These are phyloP conservation scores for Pseudoscleropodium purum DNA, from an alignment of 225 moss, liverwort and hornwort genomes.

Conservation along the genomic window DNA sequence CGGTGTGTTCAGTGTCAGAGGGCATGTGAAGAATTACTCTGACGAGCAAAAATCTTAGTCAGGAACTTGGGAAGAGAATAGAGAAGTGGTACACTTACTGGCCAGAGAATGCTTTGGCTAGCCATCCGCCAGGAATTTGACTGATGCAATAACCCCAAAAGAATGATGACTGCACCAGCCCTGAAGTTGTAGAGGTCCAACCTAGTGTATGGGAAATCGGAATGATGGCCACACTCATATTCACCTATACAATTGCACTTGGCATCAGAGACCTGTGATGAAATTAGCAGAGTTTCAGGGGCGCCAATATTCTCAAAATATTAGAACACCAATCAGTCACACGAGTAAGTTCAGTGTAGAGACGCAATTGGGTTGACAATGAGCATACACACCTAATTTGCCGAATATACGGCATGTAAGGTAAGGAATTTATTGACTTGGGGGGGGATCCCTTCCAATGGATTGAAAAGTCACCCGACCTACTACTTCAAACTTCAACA, in stretches of 20 bases:
- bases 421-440: neutral
- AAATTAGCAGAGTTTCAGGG: neutral
- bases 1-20: neutral
- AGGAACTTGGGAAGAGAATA: neutral
- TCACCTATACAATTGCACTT: conserved; percentile 44
- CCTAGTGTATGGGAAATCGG: conserved; percentile 86
- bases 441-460: neutral
- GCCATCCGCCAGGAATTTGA: conserved; percentile 96
- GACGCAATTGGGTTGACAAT: neutral
- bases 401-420: neutral
- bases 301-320: neutral
- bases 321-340: neutral
- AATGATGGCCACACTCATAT: conserved; percentile 98
- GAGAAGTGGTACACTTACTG: conserved; percentile 43
- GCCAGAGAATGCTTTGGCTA: conserved; percentile 73
- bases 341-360: neutral
- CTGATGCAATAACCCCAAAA: conserved; percentile 92
- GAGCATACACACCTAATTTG: neutral
- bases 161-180: conserved; percentile 92
- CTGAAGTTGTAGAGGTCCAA: conserved; percentile 80
- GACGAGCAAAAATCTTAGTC: neutral
- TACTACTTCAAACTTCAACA: neutral
- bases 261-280: neutral
- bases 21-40: neutral
- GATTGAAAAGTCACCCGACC: neutral